Evolutionary conservation across 495 filamentous ascomycete genomes (phyloP), one percentile per base, ranked within the genome.

Genomic region (Lasiosphaeris hirsuta): DNA sequence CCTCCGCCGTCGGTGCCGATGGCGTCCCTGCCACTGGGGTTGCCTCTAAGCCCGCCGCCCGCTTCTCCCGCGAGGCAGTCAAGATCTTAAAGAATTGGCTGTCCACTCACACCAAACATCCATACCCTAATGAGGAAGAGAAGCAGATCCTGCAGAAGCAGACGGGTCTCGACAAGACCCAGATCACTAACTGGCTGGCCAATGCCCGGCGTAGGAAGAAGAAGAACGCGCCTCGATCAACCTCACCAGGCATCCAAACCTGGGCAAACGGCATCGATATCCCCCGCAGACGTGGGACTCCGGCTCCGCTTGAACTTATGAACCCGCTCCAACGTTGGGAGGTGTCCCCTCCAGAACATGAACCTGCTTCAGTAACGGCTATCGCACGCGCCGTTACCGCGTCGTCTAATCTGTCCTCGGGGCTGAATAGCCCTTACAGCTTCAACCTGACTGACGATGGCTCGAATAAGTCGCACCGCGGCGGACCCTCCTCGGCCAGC

Each of bases 291-390:
- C 73, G 71, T 55, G 72, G 73, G 5, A 75, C 72, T 7, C 71
- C 78, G 58, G 71, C 74, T 17, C 73, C 81, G 33, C 58, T 84
- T 19, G 81, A 86, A 36, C 73, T 82, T 69, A 85, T 92, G 84
- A 90, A 89, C 58, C 90, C 90, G 10, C 70, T 95, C 46, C 89
- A 95, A 72, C 79, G 90, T 78, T 96, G 90, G 90, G 84, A 88
- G 70, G 78, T 87, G 72, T 92, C 89, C 53, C 90, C 90, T 7
- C 90, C 90, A 15, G 90, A 94, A 75, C 81, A 93, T 77, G 90
- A 94, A 85, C 85, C 90, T 43, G 90, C 90, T 60, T 81, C 87
- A 10, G 84, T 89, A 30, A 84, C 83, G 23, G 90, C 84, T 74
- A 94, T 96, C 79, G 84, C 84, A 19, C 82, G 85, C 59, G 90